Conservation (phyloP, 805 yeast species). For the Spathaspora girioi region DNA sequence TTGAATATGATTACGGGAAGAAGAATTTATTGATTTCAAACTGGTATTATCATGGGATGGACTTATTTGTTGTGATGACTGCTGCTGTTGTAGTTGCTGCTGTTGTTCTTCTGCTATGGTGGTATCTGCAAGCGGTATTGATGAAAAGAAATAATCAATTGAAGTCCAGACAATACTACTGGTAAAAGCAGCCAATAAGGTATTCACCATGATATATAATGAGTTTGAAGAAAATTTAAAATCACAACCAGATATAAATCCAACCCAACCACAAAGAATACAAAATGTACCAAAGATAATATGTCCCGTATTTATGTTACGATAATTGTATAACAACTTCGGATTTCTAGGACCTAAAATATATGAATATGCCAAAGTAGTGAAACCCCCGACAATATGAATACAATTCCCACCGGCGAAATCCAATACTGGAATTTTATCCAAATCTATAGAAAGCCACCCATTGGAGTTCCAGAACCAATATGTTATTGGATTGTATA, state of each 20-base stretch:
- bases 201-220: constrained; percentile 28
- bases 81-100: background rate
- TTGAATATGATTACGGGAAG: background rate
- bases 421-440: constrained; percentile 35
- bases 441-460: constrained; percentile 35
- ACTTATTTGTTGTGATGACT: background rate
- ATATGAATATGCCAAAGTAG: constrained; percentile 41
- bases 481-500: constrained; percentile 41
- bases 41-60: background rate
- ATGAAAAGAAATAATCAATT: constrained; percentile 37
- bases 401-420: constrained; percentile 45
- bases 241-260: constrained; percentile 42
- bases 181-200: constrained; percentile 29
- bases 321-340: constrained; percentile 31
- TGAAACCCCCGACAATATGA: constrained; percentile 45
- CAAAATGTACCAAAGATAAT: constrained; percentile 32
- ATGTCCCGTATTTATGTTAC: constrained; percentile 31
- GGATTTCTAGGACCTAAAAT: constrained; percentile 41
- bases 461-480: constrained; percentile 45
- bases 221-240: constrained; percentile 32
- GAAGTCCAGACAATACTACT: constrained; percentile 35
- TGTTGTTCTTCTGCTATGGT: background rate
- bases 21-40: background rate
- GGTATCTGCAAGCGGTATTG: constrained; percentile 30
- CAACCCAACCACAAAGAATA: constrained; percentile 38